These are phyloP conservation scores for Nyssa sinensis DNA, from an alignment of 148 eudicot genomes.

Conservation along the genomic window DNA sequence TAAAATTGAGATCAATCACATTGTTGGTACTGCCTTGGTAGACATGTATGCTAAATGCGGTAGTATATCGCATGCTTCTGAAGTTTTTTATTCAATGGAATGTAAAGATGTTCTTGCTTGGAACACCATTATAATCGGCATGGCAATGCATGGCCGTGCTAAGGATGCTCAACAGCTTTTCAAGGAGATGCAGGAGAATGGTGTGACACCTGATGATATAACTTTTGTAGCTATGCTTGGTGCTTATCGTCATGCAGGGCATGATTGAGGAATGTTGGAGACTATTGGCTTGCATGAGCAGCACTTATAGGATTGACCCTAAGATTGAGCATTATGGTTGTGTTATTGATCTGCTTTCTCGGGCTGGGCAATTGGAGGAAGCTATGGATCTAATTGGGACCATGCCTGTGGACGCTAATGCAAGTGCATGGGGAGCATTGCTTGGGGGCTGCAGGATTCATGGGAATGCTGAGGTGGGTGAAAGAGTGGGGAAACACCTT, in stretches of 20 bases:
- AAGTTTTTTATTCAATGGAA: constrained; percentile 22
- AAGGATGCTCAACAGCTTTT: constrained; percentile 22
- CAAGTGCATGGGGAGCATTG: constrained; percentile 33
- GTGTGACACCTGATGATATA: constrained; percentile 28
- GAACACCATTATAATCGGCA: constrained; percentile 32
- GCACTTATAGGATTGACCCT: constrained; percentile 25
- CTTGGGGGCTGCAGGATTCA: constrained; percentile 33
- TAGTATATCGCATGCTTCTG: constrained; percentile 20
- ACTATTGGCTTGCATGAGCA: constrained; percentile 22
- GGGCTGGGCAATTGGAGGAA: constrained; percentile 29
- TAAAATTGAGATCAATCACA: constrained; percentile 22
- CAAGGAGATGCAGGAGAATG: constrained; percentile 21
- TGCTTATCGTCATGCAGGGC: constrained; percentile 36
- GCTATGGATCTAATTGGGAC: constrained; percentile 26
- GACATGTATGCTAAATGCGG: constrained; percentile 38
- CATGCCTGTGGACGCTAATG: constrained; percentile 39
- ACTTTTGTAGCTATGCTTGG: constrained; percentile 30
- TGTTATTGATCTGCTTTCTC: constrained; percentile 34
- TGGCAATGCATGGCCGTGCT: constrained; percentile 33
- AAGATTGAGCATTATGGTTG: constrained; percentile 33
- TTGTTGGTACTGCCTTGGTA: constrained; percentile 29
- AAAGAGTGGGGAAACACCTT: constrained; percentile 23
- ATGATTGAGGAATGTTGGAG: constrained; percentile 29
- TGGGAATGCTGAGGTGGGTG: constrained; percentile 23
- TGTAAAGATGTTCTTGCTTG: constrained; percentile 28